Evolutionary conservation across 2,329 filamentous ascomycete genomes (phyloP).

Genomic region (Coleophoma cylindrospora): DNA sequence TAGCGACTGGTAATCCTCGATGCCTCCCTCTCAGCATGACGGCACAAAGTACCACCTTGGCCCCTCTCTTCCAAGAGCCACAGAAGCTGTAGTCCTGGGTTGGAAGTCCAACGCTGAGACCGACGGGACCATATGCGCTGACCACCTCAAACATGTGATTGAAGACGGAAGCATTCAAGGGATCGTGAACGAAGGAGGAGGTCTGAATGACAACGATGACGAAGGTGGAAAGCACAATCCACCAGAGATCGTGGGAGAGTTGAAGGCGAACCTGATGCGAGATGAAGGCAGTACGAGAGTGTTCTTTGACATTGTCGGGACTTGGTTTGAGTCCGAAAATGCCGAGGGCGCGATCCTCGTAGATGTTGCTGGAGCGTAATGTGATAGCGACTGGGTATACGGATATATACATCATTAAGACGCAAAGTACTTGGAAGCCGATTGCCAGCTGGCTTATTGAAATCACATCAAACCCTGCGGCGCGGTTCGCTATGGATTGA

Average conservation of each 20-base stretch:
- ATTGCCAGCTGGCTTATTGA: slow-evolving; percentile 48
- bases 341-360: slow-evolving; percentile 61
- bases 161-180: slow-evolving; percentile 34
- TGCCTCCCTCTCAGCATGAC: slow-evolving; percentile 51
- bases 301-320: too few relatives aligned
- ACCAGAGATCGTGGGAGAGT: background rate
- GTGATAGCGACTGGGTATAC: slow-evolving; percentile 55
- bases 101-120: slow-evolving; percentile 49
- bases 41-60: slow-evolving; percentile 49
- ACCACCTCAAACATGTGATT: slow-evolving; percentile 51
- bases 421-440: slow-evolving; percentile 51
- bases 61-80: slow-evolving; percentile 45
- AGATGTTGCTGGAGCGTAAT: slow-evolving; percentile 62
- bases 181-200: slow-evolving; percentile 42
- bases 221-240: slow-evolving; percentile 43
- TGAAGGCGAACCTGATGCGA: background rate
- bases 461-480: slow-evolving; percentile 60
- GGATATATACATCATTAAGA: slow-evolving; percentile 60
- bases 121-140: slow-evolving; percentile 52
- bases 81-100: slow-evolving; percentile 45
- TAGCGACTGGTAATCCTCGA: slow-evolving; percentile 45
- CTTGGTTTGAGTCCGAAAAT: slow-evolving; percentile 29
- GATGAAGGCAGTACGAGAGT: background rate
- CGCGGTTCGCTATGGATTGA: slow-evolving; percentile 55
- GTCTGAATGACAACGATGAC: slow-evolving; percentile 55